These are phyloP conservation scores for Millerozyma miso DNA, from an alignment of 805 yeast species.

Conservation along the genomic window DNA sequence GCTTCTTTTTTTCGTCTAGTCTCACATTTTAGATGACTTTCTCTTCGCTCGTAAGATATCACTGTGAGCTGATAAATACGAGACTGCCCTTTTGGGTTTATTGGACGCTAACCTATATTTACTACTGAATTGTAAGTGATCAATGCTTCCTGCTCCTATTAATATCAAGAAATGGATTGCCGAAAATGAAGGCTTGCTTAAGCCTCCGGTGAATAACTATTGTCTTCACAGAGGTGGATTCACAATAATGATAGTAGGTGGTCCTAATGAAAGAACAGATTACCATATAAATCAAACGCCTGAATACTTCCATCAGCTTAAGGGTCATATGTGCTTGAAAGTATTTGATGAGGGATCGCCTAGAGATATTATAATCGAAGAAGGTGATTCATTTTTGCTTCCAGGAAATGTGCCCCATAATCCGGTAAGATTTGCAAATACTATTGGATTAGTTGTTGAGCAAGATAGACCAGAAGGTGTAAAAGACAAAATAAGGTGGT, in stretches of 20 bases:
- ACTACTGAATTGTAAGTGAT: no score
- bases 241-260: constrained; percentile 94
- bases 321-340: constrained; percentile 78
- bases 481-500: constrained; percentile 81
- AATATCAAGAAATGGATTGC: constrained; percentile 77
- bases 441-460: constrained; percentile 88
- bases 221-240: constrained; percentile 90
- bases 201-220: constrained; percentile 90
- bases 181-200: constrained; percentile 68
- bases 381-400: constrained; percentile 84
- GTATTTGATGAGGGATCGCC: constrained; percentile 74
- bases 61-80: no score
- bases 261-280: constrained; percentile 91
- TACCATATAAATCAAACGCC: constrained; percentile 93
- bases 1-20: constrained; percentile 35
- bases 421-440: constrained; percentile 81
- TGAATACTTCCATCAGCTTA: constrained; percentile 85
- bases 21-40: no score
- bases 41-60: no score
- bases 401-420: constrained; percentile 87
- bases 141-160: constrained; percentile 65
- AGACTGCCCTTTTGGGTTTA: no score
- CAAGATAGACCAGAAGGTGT: constrained; percentile 79
- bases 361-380: constrained; percentile 67
- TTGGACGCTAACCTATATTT: no score